These are phyloP conservation scores for Amaranthus tricolor DNA, from an alignment of 179 eudicot genomes.

Conservation along the genomic window DNA sequence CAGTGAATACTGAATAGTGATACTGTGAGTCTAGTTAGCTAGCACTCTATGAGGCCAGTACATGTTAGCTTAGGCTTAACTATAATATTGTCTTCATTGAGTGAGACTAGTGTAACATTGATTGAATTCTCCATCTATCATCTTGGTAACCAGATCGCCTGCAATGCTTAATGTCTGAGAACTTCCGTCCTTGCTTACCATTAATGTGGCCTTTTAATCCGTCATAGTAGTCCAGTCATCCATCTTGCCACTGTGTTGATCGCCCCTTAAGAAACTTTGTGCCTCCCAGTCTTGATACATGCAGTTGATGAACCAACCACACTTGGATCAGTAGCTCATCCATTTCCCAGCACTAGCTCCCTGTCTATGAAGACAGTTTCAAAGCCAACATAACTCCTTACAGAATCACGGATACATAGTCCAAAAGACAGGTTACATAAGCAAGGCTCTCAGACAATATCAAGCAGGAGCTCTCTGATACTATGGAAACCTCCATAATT, in stretches of 20 bases:
- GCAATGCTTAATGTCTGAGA: constrained; percentile 78
- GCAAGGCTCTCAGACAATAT: no score
- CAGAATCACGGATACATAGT: no score
- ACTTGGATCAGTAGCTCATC: no score
- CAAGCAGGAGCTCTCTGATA: no score
- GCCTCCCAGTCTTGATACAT: constrained; percentile 71
- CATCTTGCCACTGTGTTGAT: constrained; percentile 59
- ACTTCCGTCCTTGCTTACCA: constrained; percentile 73
- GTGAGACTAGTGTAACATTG: constrained; percentile 39
- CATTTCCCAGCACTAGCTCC: no score
- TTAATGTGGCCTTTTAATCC: constrained; percentile 63
- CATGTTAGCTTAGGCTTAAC: constrained; percentile 40
- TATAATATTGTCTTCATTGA: constrained; percentile 38
- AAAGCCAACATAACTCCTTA: no score
- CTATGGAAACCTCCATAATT: no score
- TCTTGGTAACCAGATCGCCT: constrained; percentile 72
- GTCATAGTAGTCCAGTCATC: constrained; percentile 78
- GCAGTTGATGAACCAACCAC: constrained; percentile 7
- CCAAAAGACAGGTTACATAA: no score
- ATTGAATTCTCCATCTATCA: constrained; percentile 72
- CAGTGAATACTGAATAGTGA: not conserved
- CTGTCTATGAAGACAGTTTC: no score
- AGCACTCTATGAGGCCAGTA: constrained; percentile 31
- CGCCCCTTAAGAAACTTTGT: constrained; percentile 61
- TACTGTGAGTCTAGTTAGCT: not conserved